Conservation (phyloP, 306 rosid genomes). For the Notholithocarpus densiflorus region DNA sequence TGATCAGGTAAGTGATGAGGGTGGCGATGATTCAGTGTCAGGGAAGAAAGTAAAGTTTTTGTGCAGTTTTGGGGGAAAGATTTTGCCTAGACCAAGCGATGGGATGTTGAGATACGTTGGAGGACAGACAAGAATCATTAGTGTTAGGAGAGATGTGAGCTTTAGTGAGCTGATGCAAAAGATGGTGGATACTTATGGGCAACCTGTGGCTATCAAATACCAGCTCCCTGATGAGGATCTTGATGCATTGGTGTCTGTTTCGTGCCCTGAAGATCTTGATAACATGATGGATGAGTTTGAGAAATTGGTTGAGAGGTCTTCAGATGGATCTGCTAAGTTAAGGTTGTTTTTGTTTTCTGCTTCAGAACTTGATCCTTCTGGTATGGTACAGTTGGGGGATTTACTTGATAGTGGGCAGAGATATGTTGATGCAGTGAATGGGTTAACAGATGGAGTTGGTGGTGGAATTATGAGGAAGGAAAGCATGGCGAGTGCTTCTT, state of each 20-base stretch:
- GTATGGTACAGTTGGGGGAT: slow-evolving; percentile 43
- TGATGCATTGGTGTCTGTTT: slow-evolving; percentile 79
- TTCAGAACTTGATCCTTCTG: slow-evolving; percentile 54
- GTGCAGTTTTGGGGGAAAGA: slow-evolving; percentile 90
- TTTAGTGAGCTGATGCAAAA: slow-evolving; percentile 61
- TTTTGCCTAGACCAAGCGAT: slow-evolving; percentile 84
- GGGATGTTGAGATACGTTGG: slow-evolving; percentile 91
- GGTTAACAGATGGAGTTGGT: slow-evolving; percentile 39
- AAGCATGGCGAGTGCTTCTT: slow-evolving; percentile 67
- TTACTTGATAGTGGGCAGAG: slow-evolving; percentile 58
- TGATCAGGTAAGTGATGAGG: slow-evolving; percentile 56
- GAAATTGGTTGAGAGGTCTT: slow-evolving; percentile 62
- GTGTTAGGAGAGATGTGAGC: slow-evolving; percentile 67
- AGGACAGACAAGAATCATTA: slow-evolving; percentile 83
- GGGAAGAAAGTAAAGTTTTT: slow-evolving; percentile 71
- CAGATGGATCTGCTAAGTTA: slow-evolving; percentile 73
- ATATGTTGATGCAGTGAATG: slow-evolving; percentile 86
- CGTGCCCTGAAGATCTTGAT: slow-evolving; percentile 83
- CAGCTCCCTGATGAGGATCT: slow-evolving; percentile 95
- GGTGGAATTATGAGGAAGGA: slow-evolving; percentile 50
- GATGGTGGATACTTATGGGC: slow-evolving; percentile 71
- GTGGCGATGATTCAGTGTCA: slow-evolving; percentile 54
- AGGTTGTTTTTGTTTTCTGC: slow-evolving; percentile 74
- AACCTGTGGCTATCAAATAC: slow-evolving; percentile 71
- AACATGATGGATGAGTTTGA: slow-evolving; percentile 93